A percentile compares a stretch with the other conserved stretches of the same genome.
Evolutionary conservation across 2,329 filamentous ascomycete species (phyloP).

Genomic region (Metarhizium sp.): DNA sequence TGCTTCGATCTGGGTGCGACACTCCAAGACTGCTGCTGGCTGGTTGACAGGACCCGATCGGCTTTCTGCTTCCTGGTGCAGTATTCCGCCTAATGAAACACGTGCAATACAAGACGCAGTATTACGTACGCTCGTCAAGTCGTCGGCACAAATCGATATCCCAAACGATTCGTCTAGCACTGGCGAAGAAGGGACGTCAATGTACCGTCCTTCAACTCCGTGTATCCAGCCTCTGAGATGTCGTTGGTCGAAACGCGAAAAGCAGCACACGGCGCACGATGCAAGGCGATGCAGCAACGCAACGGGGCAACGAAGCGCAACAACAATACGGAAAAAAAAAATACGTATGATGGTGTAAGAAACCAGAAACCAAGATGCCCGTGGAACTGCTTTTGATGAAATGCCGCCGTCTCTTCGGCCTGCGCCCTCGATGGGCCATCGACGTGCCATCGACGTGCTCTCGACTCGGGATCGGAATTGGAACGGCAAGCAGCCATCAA

Average conservation of each 20-base stretch:
- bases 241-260: slow-evolving; percentile 2
- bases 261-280: background rate
- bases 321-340: background rate
- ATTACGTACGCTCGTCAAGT: background rate
- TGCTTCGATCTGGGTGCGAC: background rate
- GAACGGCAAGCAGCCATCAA: no score
- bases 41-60: background rate
- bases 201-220: background rate
- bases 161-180: background rate
- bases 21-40: background rate
- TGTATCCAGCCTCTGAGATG: background rate
- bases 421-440: no score
- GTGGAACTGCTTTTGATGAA: no score
- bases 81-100: background rate
- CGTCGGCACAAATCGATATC: no score
- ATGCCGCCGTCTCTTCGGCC: no score
- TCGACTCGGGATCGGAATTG: background rate
- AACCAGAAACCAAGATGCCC: no score
- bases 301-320: slow-evolving; percentile 1
- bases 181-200: background rate
- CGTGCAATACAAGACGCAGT: background rate
- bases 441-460: no score
- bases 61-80: background rate
- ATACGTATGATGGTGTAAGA: no score
- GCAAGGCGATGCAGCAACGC: slow-evolving; percentile 1